phyloP scores from a whole-genome alignment of 768 basidiomycete genomes.

The Termitomyces sp. region DNA sequence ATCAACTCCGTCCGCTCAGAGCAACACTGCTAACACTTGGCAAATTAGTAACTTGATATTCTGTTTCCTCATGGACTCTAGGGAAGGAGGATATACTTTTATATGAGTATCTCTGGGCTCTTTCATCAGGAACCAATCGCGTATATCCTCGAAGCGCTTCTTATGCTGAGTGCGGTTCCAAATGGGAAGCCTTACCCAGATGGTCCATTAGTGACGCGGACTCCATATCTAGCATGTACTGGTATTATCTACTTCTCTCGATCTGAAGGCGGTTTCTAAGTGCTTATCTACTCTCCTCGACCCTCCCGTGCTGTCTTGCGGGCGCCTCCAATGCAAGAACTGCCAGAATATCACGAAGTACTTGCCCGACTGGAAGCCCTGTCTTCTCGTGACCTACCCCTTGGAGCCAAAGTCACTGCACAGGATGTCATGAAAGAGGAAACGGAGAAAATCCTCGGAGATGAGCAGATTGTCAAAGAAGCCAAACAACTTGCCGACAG shows the following conservation, averaged over 20 bases:
- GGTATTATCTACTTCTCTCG: background rate
- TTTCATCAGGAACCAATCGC: background rate
- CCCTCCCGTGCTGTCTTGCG: background rate
- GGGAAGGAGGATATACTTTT: background rate
- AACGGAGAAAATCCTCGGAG: background rate
- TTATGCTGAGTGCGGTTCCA: background rate
- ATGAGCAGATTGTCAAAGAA: background rate
- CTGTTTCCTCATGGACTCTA: background rate
- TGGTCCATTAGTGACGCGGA: background rate
- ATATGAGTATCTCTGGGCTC: background rate
- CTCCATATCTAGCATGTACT: background rate
- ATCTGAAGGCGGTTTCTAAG: background rate
- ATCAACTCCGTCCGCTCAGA: too few relatives aligned
- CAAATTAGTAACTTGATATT: background rate
- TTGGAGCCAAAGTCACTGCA: background rate
- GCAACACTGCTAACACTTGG: background rate
- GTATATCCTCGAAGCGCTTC: background rate
- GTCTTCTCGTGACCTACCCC: background rate
- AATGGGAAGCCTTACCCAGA: background rate
- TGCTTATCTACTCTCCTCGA: background rate
- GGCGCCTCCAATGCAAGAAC: background rate
- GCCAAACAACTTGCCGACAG: conserved; percentile 7
- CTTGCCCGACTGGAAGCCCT: background rate
- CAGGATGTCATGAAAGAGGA: conserved; percentile 4
- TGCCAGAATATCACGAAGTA: background rate